phyloP scores from a whole-genome alignment of 116 monocot species.

The Cymodocea nodosa region DNA sequence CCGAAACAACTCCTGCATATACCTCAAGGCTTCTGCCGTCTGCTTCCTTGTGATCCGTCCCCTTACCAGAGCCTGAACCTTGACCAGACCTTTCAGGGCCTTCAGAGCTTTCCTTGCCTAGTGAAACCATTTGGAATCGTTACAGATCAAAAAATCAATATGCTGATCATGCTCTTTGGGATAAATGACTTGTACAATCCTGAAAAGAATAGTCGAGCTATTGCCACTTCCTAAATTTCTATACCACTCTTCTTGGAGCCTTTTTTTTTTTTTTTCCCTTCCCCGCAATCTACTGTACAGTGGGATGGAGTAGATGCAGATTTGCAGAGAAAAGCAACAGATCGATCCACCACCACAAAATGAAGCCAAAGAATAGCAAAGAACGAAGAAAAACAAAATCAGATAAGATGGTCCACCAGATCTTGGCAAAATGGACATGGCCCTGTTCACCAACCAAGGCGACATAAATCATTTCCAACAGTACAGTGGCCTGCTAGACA shows the following conservation, averaged over 20 bases:
- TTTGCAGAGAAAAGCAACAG: neutral
- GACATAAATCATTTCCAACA: too few relatives aligned
- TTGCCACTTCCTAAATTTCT: neutral
- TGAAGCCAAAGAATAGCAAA: neutral
- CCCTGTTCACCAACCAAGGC: too few relatives aligned
- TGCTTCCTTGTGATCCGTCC: conserved; percentile 86
- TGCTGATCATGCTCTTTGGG: neutral
- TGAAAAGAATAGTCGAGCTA: neutral
- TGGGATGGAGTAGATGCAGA: too few relatives aligned
- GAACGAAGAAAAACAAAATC: neutral
- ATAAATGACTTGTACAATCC: neutral
- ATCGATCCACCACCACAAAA: neutral
- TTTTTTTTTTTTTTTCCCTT: neutral
- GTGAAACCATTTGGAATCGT: neutral
- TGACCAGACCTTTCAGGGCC: conserved; percentile 71
- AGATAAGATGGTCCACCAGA: too few relatives aligned
- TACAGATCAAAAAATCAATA: neutral
- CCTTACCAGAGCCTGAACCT: conserved; percentile 80
- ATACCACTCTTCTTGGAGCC: neutral
- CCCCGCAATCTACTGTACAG: too few relatives aligned
- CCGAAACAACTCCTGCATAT: conserved; percentile 82
- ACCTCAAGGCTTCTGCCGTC: conserved; percentile 58
- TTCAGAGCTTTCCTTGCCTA: conserved; percentile 81
- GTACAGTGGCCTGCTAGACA: too few relatives aligned
- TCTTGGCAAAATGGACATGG: too few relatives aligned